Evolutionary conservation across 2,329 filamentous ascomycete species (phyloP), one percentile per base, ranked within the genome.

Genomic region (Cryphonectria parasitica): DNA sequence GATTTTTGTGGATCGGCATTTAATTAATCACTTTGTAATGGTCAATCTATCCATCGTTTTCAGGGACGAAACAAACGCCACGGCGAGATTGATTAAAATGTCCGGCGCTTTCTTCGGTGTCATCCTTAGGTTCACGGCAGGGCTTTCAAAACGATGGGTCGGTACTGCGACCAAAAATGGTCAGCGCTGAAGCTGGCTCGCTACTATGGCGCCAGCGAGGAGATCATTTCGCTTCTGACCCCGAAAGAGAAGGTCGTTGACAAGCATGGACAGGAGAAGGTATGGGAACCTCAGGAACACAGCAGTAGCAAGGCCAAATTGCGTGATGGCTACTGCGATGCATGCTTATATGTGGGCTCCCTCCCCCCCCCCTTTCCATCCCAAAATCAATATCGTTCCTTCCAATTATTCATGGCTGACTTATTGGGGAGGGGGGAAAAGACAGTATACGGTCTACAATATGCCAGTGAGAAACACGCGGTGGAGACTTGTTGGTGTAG

Each of bases 171-270:
- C 31, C 25, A 60, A 60, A 25, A 28, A 15, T 60, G 56, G 56
- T 60, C 56, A 28, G 56, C 56, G 56, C 56, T 60, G 25, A 60
- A 34, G 31, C 25, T 60, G 25, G 56, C 56, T 28, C 25, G 56
- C 15, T 60, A 60, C 56, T 60, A 60, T 22, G 56, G 56, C 17
- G 56, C 56, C 56, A 60, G 56, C 56, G 25, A 60, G 56, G 56
- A 60, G 25, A 22, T 34, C 25, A 60, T 34, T 17, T 28, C 28
- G 25, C 56, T 60, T 1, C 31, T 60, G 56, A 60, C 25, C 3
- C 28, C 25, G 11, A 34, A 60, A 17, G 25, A 31, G 25, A 60
- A 25, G 25, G 11, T 34, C 1, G 31, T 31, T 13, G 31, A 22
- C 56, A 3, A 60, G 56, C 25, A 31, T 2, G 31, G 56, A 25